These are phyloP conservation scores for Alternaria triticina DNA, from an alignment of 2,329 filamentous ascomycete genomes.

Conservation along the genomic window DNA sequence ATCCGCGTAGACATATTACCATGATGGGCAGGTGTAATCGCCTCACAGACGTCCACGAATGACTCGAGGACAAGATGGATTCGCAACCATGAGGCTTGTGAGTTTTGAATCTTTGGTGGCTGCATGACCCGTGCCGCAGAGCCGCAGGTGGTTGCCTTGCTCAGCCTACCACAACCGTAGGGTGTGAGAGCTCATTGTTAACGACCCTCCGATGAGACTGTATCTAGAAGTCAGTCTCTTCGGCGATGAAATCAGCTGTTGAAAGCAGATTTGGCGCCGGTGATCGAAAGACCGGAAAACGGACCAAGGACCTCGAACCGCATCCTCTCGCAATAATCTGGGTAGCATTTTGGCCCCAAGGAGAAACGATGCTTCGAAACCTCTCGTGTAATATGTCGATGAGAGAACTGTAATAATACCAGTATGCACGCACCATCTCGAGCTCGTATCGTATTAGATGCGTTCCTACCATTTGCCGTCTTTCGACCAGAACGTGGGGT, in stretches of 20 bases:
- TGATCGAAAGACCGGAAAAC: not conserved
- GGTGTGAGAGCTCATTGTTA: not conserved
- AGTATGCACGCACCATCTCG: not conserved
- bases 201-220: not conserved
- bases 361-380: not conserved
- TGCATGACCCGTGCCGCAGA: slow-evolving; percentile 1
- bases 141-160: not conserved
- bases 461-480: not conserved
- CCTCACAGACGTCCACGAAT: not conserved
- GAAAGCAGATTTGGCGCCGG: not conserved
- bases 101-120: slow-evolving; percentile 1
- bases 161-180: not conserved
- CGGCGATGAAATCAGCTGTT: no score
- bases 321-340: not conserved
- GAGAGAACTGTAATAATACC: not conserved
- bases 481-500: not conserved
- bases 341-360: not conserved
- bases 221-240: not conserved
- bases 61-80: not conserved
- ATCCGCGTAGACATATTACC: not conserved
- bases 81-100: not conserved
- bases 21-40: not conserved
- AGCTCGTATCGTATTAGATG: not conserved
- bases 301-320: not conserved
- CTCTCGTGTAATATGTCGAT: not conserved